Conservation (phyloP, 306 rosid species). For the Prunus salicina region DNA sequence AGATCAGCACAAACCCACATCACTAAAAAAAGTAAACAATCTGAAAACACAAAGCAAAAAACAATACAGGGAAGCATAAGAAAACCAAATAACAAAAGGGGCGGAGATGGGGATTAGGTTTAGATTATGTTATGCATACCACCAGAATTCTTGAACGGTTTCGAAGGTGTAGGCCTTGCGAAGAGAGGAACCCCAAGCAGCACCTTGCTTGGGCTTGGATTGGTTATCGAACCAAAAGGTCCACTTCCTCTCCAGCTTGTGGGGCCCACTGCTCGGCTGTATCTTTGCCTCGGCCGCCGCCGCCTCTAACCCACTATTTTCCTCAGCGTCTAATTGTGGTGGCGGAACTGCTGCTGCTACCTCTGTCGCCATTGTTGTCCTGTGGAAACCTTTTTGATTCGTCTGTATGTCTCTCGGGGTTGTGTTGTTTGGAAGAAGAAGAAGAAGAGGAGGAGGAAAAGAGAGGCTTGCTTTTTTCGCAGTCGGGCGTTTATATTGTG, state of each 20-base stretch:
- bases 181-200: conserved; percentile 86
- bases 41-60: neutral
- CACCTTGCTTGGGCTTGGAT: conserved; percentile 83
- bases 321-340: neutral
- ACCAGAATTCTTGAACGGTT: conserved; percentile 90
- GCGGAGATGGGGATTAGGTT: neutral
- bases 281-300: conserved; percentile 14
- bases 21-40: neutral
- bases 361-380: conserved; percentile 61
- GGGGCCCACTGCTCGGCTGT: conserved; percentile 22
- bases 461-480: neutral
- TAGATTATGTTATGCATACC: conserved; percentile 35
- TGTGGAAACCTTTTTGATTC: neutral
- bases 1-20: neutral
- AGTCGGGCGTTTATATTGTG: neutral
- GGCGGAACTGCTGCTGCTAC: conserved; percentile 16
- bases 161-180: conserved; percentile 77
- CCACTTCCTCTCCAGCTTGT: conserved; percentile 83
- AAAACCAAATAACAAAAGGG: neutral
- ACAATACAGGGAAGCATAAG: neutral
- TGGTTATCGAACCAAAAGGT: conserved; percentile 92
- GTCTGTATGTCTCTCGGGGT: neutral
- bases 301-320: neutral
- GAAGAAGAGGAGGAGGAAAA: neutral
- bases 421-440: neutral